Percentiles rank a stretch among this genome's conserved stretches.
Evolutionary conservation across 2,329 filamentous ascomycete genomes (phyloP).

Genomic region (Pseudofabraea citricarpa): DNA sequence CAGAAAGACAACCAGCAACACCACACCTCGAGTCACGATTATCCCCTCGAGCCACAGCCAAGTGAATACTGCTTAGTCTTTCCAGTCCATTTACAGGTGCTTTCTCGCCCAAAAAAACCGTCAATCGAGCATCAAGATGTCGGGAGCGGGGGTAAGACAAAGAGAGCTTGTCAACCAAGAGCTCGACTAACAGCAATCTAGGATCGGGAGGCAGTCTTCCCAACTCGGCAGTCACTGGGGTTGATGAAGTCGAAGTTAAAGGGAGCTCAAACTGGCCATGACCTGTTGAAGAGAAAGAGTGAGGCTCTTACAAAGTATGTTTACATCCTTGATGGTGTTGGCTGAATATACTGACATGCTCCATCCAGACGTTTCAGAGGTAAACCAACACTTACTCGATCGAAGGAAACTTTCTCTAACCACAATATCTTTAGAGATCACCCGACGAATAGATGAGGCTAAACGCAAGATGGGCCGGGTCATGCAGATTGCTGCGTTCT

Average conservation of each 20-base stretch:
- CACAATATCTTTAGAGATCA: slow-evolving; percentile 80
- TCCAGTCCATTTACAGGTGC: not conserved
- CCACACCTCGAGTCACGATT: too few species aligned
- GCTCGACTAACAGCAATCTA: slow-evolving; percentile 34
- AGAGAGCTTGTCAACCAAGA: slow-evolving; percentile 4
- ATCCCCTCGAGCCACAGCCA: too few species aligned
- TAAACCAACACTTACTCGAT: slow-evolving; percentile 33
- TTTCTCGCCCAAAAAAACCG: not conserved
- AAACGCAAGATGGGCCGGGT: slow-evolving; percentile 99
- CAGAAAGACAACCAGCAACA: too few species aligned
- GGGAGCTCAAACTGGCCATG: slow-evolving; percentile 86
- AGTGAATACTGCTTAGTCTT: not conserved
- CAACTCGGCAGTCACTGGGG: slow-evolving; percentile 92
- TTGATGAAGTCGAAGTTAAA: slow-evolving; percentile 98
- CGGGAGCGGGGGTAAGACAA: slow-evolving; percentile 43
- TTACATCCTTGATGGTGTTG: too few species aligned
- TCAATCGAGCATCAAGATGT: slow-evolving; percentile 40
- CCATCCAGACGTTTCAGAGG: slow-evolving; percentile 75
- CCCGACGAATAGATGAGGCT: slow-evolving; percentile 92
- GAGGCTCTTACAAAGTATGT: slow-evolving; percentile 93
- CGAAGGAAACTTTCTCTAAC: slow-evolving; percentile 6
- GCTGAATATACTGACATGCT: slow-evolving; percentile 22
- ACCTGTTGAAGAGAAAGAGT: slow-evolving; percentile 93
- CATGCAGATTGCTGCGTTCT: slow-evolving; percentile 99
- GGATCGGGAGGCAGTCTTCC: slow-evolving; percentile 95